These are phyloP conservation scores for Eutypa lata DNA, from an alignment of 2,329 filamentous ascomycete species.

Conservation along the genomic window DNA sequence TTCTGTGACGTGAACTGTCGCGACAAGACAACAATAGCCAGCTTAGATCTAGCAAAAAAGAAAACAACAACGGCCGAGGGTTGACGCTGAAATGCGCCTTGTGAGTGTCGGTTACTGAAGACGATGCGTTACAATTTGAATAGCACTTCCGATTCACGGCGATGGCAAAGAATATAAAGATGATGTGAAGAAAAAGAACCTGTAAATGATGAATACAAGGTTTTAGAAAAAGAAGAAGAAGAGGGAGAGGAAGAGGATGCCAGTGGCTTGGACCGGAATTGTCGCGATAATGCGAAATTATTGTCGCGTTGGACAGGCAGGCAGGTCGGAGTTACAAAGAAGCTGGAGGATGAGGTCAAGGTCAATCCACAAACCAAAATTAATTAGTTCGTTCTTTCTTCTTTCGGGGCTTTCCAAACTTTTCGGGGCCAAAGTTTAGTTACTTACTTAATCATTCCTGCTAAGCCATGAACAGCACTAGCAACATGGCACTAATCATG, in stretches of 20 bases:
- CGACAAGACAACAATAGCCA: neutral
- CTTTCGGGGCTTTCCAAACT: neutral
- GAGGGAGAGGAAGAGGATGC: neutral
- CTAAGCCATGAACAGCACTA: no score
- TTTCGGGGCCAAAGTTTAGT: neutral
- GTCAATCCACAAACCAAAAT: neutral
- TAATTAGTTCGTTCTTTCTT: neutral
- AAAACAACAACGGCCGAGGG: neutral
- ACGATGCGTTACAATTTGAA: neutral
- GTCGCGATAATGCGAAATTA: neutral
- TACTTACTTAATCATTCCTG: no score
- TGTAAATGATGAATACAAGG: neutral
- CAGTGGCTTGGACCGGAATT: neutral
- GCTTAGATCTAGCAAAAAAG: neutral
- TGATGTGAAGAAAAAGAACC: neutral
- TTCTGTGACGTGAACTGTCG: conserved; percentile 15
- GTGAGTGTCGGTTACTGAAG: neutral
- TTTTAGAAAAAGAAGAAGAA: neutral
- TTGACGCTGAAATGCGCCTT: neutral
- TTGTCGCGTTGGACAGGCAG: no score
- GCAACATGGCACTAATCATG: no score
- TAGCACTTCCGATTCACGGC: neutral
- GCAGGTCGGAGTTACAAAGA: neutral
- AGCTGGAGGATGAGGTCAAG: neutral
- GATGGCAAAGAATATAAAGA: neutral